Percentiles rank a stretch among this genome's conserved stretches.
These are phyloP conservation scores for Glomus cerebriforme DNA, from an alignment of 192 early-diverging fungal genomes.

Conservation along the genomic window DNA sequence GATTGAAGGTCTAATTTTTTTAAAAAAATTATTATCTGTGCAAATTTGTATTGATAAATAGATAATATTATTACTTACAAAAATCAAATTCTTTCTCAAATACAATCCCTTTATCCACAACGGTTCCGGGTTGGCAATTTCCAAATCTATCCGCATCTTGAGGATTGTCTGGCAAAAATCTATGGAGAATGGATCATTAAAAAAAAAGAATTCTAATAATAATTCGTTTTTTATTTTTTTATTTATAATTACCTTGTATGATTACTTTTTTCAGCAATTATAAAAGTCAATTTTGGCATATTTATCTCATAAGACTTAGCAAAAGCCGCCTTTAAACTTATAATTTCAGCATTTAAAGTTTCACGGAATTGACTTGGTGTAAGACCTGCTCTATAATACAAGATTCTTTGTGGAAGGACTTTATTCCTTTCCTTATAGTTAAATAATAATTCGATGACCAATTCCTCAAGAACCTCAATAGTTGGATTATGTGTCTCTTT, in stretches of 20 bases:
- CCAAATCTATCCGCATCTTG: conserved; percentile 72
- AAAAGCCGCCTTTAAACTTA: conserved; percentile 63
- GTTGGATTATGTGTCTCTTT: conserved; percentile 64
- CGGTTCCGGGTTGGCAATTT: conserved; percentile 82
- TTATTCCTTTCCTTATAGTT: conserved; percentile 63
- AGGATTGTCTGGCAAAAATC: conserved; percentile 74
- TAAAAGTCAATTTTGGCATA: conserved; percentile 78
- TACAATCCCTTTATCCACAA: conserved; percentile 69
- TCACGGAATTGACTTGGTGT: conserved; percentile 83
- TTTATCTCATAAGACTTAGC: conserved; percentile 64
- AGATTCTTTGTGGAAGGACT: conserved; percentile 73
- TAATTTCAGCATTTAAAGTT: conserved; percentile 74
- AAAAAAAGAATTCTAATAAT: neutral
- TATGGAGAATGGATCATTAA: neutral
- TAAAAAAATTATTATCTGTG: neutral
- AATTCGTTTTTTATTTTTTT: neutral
- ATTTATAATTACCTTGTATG: conserved; percentile 58
- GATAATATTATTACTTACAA: conserved; percentile 42
- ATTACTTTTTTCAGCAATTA: conserved; percentile 89
- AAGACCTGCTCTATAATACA: conserved; percentile 90
- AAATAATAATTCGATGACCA: conserved; percentile 68
- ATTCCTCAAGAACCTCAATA: conserved; percentile 65
- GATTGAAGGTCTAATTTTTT: conserved; percentile 64
- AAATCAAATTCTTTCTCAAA: conserved; percentile 87
- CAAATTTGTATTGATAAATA: no score